Conservation (phyloP, 768 basidiomycete genomes). For the Nidularia sp. region DNA sequence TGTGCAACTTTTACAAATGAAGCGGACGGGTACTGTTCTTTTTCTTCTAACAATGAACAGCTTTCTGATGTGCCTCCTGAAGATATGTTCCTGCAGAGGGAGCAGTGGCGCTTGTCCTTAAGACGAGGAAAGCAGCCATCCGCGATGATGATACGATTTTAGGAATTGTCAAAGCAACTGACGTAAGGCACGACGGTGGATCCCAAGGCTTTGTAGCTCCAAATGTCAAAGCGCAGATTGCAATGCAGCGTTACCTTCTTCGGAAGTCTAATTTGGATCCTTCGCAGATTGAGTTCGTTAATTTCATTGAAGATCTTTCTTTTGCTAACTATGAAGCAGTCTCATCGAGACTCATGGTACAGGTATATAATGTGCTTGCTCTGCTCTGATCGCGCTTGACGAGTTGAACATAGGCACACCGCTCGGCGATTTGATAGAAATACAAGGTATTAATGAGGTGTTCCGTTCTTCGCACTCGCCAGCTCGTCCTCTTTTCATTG, state of each 20-base stretch:
- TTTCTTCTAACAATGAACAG: neutral
- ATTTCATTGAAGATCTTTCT: neutral
- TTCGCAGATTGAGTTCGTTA: slow-evolving; percentile 25
- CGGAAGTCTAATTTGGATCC: slow-evolving; percentile 20
- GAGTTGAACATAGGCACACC: slow-evolving; percentile 17
- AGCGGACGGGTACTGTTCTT: slow-evolving; percentile 24
- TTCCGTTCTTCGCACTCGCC: slow-evolving; percentile 23
- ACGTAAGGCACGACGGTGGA: slow-evolving; percentile 26
- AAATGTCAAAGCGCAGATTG: slow-evolving; percentile 23
- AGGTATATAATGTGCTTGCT: slow-evolving; percentile 10
- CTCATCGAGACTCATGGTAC: slow-evolving; percentile 33
- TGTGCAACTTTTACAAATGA: slow-evolving; percentile 28
- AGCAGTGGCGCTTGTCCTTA: slow-evolving; percentile 26
- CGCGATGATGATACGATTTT: slow-evolving; percentile 29
- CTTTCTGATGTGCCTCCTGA: neutral
- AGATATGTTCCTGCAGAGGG: slow-evolving; percentile 33
- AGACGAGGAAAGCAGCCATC: slow-evolving; percentile 25
- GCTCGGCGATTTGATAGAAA: slow-evolving; percentile 30
- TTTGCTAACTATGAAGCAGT: slow-evolving; percentile 7
- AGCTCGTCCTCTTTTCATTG: slow-evolving; percentile 23
- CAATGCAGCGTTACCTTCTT: slow-evolving; percentile 23
- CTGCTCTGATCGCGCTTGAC: neutral
- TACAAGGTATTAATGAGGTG: slow-evolving; percentile 29
- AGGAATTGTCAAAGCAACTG: slow-evolving; percentile 23
- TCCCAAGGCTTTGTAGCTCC: slow-evolving; percentile 32